These are phyloP conservation scores for Cryptosporidium sp. DNA, from an alignment of 169 alveolate species.

Conservation along the genomic window DNA sequence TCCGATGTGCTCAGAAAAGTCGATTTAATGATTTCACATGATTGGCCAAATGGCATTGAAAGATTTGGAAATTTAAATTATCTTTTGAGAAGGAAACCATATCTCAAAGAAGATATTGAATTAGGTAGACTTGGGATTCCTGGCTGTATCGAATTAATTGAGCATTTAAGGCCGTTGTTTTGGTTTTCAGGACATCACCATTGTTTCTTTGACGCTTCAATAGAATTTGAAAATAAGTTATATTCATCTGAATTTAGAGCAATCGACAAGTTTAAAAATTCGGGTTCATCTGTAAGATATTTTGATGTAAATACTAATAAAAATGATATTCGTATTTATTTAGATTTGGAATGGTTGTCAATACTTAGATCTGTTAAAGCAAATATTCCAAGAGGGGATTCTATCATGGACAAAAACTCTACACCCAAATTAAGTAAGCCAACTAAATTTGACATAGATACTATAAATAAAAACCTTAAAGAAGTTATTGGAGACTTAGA, in stretches of 20 bases:
- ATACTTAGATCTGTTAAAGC: conserved; percentile 29
- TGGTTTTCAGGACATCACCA: conserved; percentile 88
- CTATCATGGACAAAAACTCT: not conserved
- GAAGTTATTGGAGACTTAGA: conserved; percentile 4
- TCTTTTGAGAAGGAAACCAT: conserved; percentile 85
- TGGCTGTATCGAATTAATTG: conserved; percentile 65
- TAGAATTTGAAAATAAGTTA: conserved; percentile 16
- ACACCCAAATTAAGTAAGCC: conserved; percentile 1
- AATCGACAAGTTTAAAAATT: conserved; percentile 57
- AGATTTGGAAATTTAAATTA: conserved; percentile 85
- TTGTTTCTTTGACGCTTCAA: conserved; percentile 81
- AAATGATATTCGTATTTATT: conserved; percentile 8
- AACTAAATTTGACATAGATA: not conserved
- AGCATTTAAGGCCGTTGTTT: conserved; percentile 79
- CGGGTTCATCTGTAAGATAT: conserved; percentile 30
- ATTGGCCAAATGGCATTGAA: conserved; percentile 95
- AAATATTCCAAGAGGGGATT: conserved; percentile 44
- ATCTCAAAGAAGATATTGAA: conserved; percentile 79
- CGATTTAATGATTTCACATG: conserved; percentile 95
- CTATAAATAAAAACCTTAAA: conserved; percentile 4
- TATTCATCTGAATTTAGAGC: conserved; percentile 70
- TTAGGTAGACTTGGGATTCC: conserved; percentile 79
- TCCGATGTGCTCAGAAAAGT: conserved; percentile 60
- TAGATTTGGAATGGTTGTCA: conserved; percentile 63
- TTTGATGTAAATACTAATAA: conserved; percentile 23